Evolutionary conservation across 352 stramenopile species (phyloP).

Genomic region (Globisporangium nunn): DNA sequence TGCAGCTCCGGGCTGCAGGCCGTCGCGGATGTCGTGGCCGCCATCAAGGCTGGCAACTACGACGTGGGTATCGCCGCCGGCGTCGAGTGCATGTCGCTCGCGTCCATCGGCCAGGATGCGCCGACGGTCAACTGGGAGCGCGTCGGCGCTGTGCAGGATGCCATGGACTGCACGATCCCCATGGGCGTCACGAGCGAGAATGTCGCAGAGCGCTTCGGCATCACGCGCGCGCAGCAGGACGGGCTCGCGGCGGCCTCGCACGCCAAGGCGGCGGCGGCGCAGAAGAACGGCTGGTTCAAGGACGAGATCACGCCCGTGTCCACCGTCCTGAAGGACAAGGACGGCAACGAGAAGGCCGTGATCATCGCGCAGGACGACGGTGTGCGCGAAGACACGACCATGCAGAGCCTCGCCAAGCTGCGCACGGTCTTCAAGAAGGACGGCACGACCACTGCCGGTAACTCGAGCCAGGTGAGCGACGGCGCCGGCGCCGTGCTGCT

Average conservation of each 20-base stretch:
- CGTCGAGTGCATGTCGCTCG: constrained; percentile 85
- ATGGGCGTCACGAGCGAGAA: constrained; percentile 88
- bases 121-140: constrained; percentile 59
- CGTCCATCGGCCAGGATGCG: constrained; percentile 36
- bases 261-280: constrained; percentile 58
- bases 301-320: constrained; percentile 87
- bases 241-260: constrained; percentile 70
- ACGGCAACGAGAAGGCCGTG: constrained; percentile 70
- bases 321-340: constrained; percentile 64
- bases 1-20: constrained; percentile 85
- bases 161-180: constrained; percentile 77
- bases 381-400: constrained; percentile 55
- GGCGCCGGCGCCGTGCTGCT: constrained; percentile 84
- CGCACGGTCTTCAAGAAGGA: constrained; percentile 75
- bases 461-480: constrained; percentile 87
- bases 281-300: constrained; percentile 79
- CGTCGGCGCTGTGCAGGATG: constrained; percentile 43
- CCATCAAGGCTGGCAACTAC: constrained; percentile 82
- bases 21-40: constrained; percentile 59
- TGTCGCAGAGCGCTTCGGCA: constrained; percentile 69
- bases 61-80: constrained; percentile 82
- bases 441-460: constrained; percentile 73
- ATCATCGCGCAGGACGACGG: constrained; percentile 76
- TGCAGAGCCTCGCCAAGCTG: constrained; percentile 63
- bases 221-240: constrained; percentile 76